Evolutionary conservation across 1,139 yeast genomes (phyloP).

Genomic region (Spencermartinsiella ligniputridi): DNA sequence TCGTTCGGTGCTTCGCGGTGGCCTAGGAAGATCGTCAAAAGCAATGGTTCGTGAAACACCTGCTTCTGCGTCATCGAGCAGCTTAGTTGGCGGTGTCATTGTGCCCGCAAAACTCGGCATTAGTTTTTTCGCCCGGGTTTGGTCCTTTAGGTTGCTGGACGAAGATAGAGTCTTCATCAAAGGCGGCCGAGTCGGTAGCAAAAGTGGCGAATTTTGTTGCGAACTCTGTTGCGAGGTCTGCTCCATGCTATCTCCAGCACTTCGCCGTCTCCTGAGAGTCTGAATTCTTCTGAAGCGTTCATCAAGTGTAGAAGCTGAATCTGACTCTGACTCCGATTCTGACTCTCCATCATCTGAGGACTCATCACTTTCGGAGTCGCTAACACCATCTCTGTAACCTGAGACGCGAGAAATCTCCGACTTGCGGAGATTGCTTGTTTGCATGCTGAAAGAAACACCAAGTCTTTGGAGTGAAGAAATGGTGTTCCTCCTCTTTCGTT

Average conservation of each 20-base stretch:
- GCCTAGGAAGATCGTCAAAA: slow-evolving; percentile 34
- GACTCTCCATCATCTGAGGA: slow-evolving; percentile 17
- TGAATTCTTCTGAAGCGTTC: not conserved
- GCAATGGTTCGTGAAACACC: slow-evolving; percentile 50
- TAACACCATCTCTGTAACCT: slow-evolving; percentile 23
- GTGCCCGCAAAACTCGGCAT: slow-evolving; percentile 72
- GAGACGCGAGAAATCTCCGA: slow-evolving; percentile 34
- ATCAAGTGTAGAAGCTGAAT: not conserved
- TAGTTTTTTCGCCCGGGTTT: slow-evolving; percentile 19
- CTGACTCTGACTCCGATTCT: not conserved
- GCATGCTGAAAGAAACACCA: slow-evolving; percentile 75
- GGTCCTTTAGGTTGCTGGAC: slow-evolving; percentile 13
- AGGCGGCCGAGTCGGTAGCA: too few relatives aligned
- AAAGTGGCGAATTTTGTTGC: not conserved
- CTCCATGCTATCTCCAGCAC: not conserved
- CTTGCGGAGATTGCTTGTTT: slow-evolving; percentile 46
- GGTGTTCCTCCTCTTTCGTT: slow-evolving; percentile 31
- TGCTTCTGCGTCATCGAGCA: slow-evolving; percentile 65
- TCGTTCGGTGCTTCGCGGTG: slow-evolving; percentile 3
- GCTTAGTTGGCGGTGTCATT: slow-evolving; percentile 69
- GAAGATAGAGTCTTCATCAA: slow-evolving; percentile 18
- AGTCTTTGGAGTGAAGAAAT: slow-evolving; percentile 47
- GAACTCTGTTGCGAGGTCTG: not conserved
- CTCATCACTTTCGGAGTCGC: slow-evolving; percentile 15
- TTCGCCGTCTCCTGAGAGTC: not conserved